A percentile compares a stretch with the other conserved stretches of the same genome.
Evolutionary conservation across 1,284 basidiomycete genomes (phyloP).

Genomic region (Trichosporon faecale): DNA sequence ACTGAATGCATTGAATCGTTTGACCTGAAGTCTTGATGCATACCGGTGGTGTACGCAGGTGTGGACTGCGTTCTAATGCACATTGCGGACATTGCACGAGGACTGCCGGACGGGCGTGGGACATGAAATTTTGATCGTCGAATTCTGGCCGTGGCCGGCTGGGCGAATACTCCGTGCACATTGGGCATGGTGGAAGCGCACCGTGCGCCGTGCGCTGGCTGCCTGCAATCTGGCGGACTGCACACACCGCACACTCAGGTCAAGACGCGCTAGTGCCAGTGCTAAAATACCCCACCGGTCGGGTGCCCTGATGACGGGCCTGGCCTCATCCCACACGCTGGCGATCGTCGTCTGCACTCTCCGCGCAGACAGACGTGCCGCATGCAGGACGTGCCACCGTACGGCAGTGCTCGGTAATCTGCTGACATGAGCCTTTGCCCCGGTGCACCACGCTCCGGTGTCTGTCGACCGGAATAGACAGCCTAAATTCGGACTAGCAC

Average conservation of each 20-base stretch:
- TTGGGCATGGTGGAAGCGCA: neutral
- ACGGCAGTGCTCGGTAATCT: neutral
- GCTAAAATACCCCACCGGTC: neutral
- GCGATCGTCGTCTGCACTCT: neutral
- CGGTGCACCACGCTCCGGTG: too few species aligned
- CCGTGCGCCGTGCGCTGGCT: neutral
- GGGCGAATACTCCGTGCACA: constrained; percentile 1
- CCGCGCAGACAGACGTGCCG: neutral
- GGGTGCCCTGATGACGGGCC: neutral
- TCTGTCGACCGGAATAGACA: too few species aligned
- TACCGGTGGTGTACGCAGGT: neutral
- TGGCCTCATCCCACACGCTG: neutral
- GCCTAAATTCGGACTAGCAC: too few species aligned
- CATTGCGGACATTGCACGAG: neutral
- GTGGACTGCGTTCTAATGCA: neutral
- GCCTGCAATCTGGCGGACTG: neutral
- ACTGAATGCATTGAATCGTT: neutral
- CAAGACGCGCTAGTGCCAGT: neutral
- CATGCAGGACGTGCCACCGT: neutral
- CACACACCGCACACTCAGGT: neutral
- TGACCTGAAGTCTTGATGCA: neutral
- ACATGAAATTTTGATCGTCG: constrained; percentile 4
- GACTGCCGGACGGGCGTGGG: neutral
- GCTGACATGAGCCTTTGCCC: neutral
- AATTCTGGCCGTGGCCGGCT: neutral